Conservation (phyloP, 441 rosid genomes). For the Flueggea neowawraea region DNA sequence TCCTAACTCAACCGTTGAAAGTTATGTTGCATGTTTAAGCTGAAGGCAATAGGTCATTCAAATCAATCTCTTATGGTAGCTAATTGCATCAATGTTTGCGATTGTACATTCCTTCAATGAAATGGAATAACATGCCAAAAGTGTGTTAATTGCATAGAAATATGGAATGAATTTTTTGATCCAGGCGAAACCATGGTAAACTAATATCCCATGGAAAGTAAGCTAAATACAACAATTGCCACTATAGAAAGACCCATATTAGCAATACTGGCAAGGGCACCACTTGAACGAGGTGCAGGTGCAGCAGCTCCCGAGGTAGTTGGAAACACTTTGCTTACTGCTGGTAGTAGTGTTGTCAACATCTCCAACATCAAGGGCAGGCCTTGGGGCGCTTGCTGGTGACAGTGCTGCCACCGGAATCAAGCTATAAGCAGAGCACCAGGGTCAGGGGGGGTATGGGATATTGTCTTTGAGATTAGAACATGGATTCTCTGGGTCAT, state of each 20-base stretch:
- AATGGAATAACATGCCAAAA: background rate
- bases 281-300: slow-evolving; percentile 13
- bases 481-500: slow-evolving; percentile 57
- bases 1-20: no score
- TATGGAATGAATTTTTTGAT: background rate
- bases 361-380: slow-evolving; percentile 37
- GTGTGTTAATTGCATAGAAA: background rate
- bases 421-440: slow-evolving; percentile 36
- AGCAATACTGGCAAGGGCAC: slow-evolving; percentile 6
- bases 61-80: background rate
- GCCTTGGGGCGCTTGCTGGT: slow-evolving; percentile 46
- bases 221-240: slow-evolving; percentile 19
- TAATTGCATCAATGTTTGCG: background rate
- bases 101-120: background rate
- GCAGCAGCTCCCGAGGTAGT: background rate
- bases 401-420: slow-evolving; percentile 26
- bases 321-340: slow-evolving; percentile 13
- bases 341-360: slow-evolving; percentile 52
- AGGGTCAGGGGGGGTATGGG: slow-evolving; percentile 35
- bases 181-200: background rate
- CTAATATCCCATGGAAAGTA: slow-evolving; percentile 9
- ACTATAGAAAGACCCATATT: slow-evolving; percentile 23
- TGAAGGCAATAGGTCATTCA: background rate
- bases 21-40: no score
- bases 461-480: slow-evolving; percentile 21